Evolutionary conservation across 2,329 filamentous ascomycete genomes (phyloP).

Genomic region (Cercospora sp.): DNA sequence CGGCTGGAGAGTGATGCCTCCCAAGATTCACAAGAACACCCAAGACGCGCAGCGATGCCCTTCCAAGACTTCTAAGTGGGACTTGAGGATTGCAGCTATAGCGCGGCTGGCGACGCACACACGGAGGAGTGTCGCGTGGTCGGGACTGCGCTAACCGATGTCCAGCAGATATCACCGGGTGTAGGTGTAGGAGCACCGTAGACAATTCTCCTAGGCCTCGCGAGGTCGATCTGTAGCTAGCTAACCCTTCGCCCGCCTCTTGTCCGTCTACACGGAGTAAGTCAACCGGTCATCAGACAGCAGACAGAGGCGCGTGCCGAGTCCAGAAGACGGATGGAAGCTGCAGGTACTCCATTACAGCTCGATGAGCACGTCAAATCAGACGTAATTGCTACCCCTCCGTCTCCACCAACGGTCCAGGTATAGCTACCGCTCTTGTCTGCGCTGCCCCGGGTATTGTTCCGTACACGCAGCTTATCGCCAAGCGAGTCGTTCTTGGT

Average conservation of each 20-base stretch:
- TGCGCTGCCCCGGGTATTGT: neutral
- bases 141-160: conserved; percentile 1
- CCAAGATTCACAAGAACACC: conserved; percentile 15
- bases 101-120: conserved; percentile 7
- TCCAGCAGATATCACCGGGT: neutral
- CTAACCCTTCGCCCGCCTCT: conserved; percentile 1
- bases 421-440: neutral
- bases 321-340: conserved; percentile 9
- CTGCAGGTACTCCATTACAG: conserved; percentile 15
- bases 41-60: conserved; percentile 4
- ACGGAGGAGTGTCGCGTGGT: conserved; percentile 21
- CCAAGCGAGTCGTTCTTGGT: conserved; percentile 9
- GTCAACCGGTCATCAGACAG: neutral
- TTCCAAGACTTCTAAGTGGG: conserved; percentile 3
- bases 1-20: neutral
- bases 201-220: neutral
- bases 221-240: neutral
- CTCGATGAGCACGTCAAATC: conserved; percentile 5
- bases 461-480: neutral
- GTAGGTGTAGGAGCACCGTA: neutral
- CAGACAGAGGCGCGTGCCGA: neutral
- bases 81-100: conserved; percentile 1
- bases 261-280: neutral
- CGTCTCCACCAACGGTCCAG: conserved; percentile 4
- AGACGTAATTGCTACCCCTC: conserved; percentile 13